These are phyloP conservation scores for Hemerocallis citrina DNA, from an alignment of 106 monocot genomes.

Conservation along the genomic window DNA sequence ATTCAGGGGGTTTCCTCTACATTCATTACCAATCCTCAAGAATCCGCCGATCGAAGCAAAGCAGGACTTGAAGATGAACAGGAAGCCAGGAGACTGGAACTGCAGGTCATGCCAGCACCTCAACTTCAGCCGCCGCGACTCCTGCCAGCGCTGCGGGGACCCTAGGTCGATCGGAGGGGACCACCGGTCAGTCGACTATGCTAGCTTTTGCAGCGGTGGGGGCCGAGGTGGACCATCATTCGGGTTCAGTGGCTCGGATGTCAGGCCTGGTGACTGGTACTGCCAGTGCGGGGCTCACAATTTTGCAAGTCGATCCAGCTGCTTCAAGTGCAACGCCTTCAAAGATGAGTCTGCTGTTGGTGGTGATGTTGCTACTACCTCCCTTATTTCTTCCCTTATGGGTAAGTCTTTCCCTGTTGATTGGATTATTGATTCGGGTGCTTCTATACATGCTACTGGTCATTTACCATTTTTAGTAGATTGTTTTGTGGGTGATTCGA, in stretches of 20 bases:
- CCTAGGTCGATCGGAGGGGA: constrained; percentile 27
- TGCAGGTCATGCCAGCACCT: constrained; percentile 86
- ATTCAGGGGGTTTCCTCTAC: no score
- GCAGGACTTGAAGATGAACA: constrained; percentile 54
- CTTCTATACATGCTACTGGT: no score
- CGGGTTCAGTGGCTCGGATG: constrained; percentile 49
- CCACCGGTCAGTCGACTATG: constrained; percentile 21
- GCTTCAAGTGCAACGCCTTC: constrained; percentile 77
- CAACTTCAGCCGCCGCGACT: constrained; percentile 93
- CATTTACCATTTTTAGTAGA: no score
- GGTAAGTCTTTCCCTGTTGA: no score
- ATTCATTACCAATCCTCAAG: no score
- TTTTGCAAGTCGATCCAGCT: constrained; percentile 89
- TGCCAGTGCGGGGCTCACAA: constrained; percentile 86
- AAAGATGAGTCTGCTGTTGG: constrained; percentile 44
- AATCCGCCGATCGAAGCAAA: no score
- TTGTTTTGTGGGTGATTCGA: no score
- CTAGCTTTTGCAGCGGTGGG: constrained; percentile 24
- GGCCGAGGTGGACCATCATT: constrained; percentile 31
- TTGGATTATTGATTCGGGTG: no score
- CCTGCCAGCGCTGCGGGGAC: constrained; percentile 76
- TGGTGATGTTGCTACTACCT: no score
- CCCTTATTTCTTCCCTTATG: no score
- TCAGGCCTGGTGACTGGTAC: constrained; percentile 93
- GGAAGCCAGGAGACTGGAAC: constrained; percentile 98